phyloP scores from a whole-genome alignment of 228 moss, liverwort and hornwort genomes.

The Sphagnum magellanicum region DNA sequence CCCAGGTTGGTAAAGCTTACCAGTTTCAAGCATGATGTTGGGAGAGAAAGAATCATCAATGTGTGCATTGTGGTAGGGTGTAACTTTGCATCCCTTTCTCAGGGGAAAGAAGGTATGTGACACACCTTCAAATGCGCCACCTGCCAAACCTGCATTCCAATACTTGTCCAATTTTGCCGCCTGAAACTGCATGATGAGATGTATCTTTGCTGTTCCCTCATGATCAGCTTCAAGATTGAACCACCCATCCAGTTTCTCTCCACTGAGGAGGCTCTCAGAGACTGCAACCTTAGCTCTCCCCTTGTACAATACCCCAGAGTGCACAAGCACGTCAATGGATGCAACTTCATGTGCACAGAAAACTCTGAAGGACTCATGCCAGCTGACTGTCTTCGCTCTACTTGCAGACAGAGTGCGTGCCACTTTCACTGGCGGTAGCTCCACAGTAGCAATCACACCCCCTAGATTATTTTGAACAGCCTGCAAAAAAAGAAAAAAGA shows the following conservation, averaged over 20 bases:
- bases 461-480: slow-evolving; percentile 47
- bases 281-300: slow-evolving; percentile 50
- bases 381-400: slow-evolving; percentile 44
- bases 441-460: slow-evolving; percentile 58
- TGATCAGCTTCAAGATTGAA: slow-evolving; percentile 44
- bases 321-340: slow-evolving; percentile 38
- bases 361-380: slow-evolving; percentile 58
- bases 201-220: slow-evolving; percentile 52
- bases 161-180: slow-evolving; percentile 39
- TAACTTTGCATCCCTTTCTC: slow-evolving; percentile 71
- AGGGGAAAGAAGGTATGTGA: slow-evolving; percentile 64
- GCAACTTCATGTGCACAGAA: slow-evolving; percentile 57
- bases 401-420: slow-evolving; percentile 52
- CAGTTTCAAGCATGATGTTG: slow-evolving; percentile 40
- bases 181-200: slow-evolving; percentile 46
- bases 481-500: slow-evolving; percentile 17
- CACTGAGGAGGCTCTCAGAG: slow-evolving; percentile 45
- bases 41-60: slow-evolving; percentile 74
- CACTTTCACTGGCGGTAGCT: slow-evolving; percentile 54
- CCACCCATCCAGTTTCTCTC: slow-evolving; percentile 53
- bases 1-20: slow-evolving; percentile 45
- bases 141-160: slow-evolving; percentile 65
- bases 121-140: slow-evolving; percentile 60
- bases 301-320: slow-evolving; percentile 42
- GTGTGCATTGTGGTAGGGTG: slow-evolving; percentile 76